A percentile compares a stretch with the other conserved stretches of the same genome.
These are phyloP conservation scores for Pseudogymnoascus destructans DNA, from an alignment of 2,329 filamentous ascomycete species.

Conservation along the genomic window DNA sequence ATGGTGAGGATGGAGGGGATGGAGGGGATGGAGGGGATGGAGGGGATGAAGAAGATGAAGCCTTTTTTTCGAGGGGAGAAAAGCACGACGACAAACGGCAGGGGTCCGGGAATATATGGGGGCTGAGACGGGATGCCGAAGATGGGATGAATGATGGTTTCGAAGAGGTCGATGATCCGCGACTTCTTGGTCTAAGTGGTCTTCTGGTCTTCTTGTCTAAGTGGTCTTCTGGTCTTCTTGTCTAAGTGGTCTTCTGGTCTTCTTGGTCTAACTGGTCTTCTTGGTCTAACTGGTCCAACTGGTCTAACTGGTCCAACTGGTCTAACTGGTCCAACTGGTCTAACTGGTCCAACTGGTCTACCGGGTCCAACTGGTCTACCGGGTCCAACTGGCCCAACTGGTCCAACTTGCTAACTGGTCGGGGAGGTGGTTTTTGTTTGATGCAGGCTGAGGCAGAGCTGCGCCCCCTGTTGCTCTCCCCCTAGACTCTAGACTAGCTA, in stretches of 20 bases:
- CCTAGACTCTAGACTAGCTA: not conserved
- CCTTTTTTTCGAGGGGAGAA: not conserved
- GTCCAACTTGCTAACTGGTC: too few relatives aligned
- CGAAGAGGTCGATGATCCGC: slow-evolving; percentile 1
- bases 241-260: too few relatives aligned
- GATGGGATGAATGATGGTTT: slow-evolving; percentile 7
- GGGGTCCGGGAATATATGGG: not conserved
- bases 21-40: not conserved
- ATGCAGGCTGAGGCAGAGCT: too few relatives aligned
- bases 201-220: not conserved
- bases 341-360: not conserved
- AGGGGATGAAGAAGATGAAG: not conserved
- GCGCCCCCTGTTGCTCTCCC: not conserved
- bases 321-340: not conserved
- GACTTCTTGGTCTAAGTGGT: not conserved
- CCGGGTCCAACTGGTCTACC: too few relatives aligned
- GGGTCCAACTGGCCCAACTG: too few relatives aligned
- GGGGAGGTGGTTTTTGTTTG: too few relatives aligned
- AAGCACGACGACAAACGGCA: not conserved
- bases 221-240: too few relatives aligned
- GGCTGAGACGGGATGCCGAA: slow-evolving; percentile 7
- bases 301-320: not conserved
- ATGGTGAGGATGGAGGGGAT: not conserved
- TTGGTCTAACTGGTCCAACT: too few relatives aligned
- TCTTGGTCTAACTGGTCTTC: too few relatives aligned